Base-by-base conservation (phyloP, 768 basidiomycete species). In the Vishniacozyma victoriae region DNA sequence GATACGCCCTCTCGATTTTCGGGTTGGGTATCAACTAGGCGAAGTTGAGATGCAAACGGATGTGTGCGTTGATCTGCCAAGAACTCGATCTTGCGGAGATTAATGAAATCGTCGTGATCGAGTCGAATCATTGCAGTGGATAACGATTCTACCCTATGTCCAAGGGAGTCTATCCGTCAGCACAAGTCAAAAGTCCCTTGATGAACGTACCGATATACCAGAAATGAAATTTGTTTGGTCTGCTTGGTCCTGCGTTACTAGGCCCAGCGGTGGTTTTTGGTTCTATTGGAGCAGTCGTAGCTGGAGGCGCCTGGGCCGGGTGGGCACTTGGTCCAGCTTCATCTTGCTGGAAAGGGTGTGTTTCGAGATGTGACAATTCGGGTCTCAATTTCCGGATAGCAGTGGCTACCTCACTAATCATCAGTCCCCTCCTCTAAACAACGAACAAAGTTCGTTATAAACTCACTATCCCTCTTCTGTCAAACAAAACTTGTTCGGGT, bases 381-480 rank as follows among this genome's bases (percentile, higher is more conserved):
- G 66, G 62, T 11, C 48, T 16, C 13, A 62, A 41, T 6, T 45
- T 51, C 22, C 60, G 40, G 15, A 68, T 52, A 18, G 58, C 42
- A 6, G 41, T 29, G 1, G 60, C 66, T 5, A 68, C 66, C 13
- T 64, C 56, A 37, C 66, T 68, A 31, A 43, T 24, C 46, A 49
- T 41, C 47, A 42, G 20, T 18, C 29, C 39, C 18, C 11, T 26
- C 4, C 11, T 33, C 18, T 9, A 19, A 31, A 35, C 24, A 5
- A 9, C 16, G n/a, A 31, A n/a, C 15, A 20, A 27, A 23, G 33
- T 22, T 20, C 14, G 24, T 13, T n/a, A 18, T 46, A 3, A 1
- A 69, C 67, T 66, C 44, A 69, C 67, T 65, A 62, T 38, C 67
- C 67, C 37, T 66, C 64, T 39, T 65, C 61, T 9, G 64, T 66